A percentile compares a stretch with the other conserved stretches of the same genome.
phyloP scores from a whole-genome alignment of 2,329 filamentous ascomycete species.

The Venturia pyrina region DNA sequence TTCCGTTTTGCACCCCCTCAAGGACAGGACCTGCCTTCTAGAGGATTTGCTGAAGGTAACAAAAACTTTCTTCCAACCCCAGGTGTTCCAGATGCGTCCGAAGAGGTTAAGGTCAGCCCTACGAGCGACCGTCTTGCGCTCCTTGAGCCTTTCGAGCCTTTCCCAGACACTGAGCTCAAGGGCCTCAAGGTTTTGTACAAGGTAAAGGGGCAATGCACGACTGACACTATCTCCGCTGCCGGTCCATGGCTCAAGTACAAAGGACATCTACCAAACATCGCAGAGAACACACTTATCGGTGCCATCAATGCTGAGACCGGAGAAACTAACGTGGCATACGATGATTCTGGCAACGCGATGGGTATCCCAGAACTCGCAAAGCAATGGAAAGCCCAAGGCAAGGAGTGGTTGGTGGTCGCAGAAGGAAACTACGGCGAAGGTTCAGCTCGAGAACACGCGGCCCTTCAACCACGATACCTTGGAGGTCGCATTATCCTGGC shows the following conservation, averaged over 20 bases:
- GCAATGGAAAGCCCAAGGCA: slow-evolving; percentile 66
- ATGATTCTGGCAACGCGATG: slow-evolving; percentile 62
- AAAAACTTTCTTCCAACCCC: slow-evolving; percentile 62
- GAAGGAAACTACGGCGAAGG: slow-evolving; percentile 98
- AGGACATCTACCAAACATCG: slow-evolving; percentile 96
- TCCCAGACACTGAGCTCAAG: slow-evolving; percentile 64
- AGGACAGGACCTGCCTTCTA: slow-evolving; percentile 50
- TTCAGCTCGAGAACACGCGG: slow-evolving; percentile 79
- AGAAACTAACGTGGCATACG: slow-evolving; percentile 87
- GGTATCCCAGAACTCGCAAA: slow-evolving; percentile 82
- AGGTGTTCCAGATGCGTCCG: slow-evolving; percentile 58
- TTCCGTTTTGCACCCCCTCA: slow-evolving; percentile 78
- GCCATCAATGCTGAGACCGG: slow-evolving; percentile 86
- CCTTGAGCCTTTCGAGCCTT: slow-evolving; percentile 80
- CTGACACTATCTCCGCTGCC: slow-evolving; percentile 94
- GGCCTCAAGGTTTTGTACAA: slow-evolving; percentile 86
- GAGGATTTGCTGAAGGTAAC: slow-evolving; percentile 75
- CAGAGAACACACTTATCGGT: slow-evolving; percentile 92
- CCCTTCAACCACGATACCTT: slow-evolving; percentile 82
- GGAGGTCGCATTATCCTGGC: slow-evolving; percentile 74
- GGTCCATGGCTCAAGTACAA: slow-evolving; percentile 99
- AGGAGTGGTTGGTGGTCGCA: slow-evolving; percentile 86
- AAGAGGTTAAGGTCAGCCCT: slow-evolving; percentile 69
- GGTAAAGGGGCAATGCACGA: slow-evolving; percentile 95
- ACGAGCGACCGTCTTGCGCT: slow-evolving; percentile 84